Evolutionary conservation across 1,284 basidiomycete species (phyloP).

Genomic region (Sporisorium graminicola): DNA sequence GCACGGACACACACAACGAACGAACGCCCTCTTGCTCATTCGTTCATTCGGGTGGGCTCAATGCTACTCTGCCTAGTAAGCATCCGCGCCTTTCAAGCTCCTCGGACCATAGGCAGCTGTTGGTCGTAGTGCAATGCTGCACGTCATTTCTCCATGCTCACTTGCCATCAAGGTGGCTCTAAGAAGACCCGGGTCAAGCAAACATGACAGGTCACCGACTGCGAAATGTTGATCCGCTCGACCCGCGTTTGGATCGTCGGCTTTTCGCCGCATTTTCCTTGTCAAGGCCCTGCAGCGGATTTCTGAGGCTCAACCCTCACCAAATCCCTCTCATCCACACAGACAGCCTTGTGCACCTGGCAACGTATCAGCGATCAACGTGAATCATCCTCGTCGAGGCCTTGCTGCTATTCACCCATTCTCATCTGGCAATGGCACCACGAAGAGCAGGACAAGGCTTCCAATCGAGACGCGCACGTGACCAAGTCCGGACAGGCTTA

Average conservation of each 20-base stretch:
- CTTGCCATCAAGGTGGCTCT: no score
- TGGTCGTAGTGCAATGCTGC: no score
- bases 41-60: not conserved
- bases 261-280: conserved; percentile 14
- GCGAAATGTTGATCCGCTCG: not conserved
- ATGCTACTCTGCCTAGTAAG: not conserved
- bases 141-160: no score
- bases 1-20: conserved; percentile 7
- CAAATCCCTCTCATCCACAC: no score
- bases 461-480: conserved; percentile 7
- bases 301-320: not conserved
- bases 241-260: not conserved
- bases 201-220: not conserved
- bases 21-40: not conserved
- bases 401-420: no score
- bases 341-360: not conserved
- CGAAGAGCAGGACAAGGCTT: not conserved
- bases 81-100: not conserved
- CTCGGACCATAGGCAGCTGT: no score
- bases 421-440: not conserved
- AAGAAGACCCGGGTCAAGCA: not conserved
- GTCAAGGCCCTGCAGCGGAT: not conserved
- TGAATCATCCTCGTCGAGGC: not conserved
- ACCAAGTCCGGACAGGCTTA: conserved; percentile 4
- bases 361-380: not conserved